Base-by-base conservation (phyloP, 495 filamentous ascomycete species). In the Xylaria sp. region DNA sequence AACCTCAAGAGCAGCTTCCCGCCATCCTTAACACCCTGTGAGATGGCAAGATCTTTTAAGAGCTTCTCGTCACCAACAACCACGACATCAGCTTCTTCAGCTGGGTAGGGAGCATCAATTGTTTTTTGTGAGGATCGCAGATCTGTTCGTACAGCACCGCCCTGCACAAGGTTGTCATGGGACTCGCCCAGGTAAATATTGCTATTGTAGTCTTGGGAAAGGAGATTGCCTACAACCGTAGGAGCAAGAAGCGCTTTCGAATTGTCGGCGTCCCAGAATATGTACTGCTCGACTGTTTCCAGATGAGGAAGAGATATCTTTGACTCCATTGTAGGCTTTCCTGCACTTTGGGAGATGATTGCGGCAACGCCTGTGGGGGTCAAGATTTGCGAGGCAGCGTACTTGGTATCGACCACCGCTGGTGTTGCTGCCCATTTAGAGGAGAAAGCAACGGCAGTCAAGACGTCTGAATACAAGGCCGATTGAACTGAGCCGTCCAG, bases 211-310 rank as follows among this genome's bases (percentile, higher is more conserved):
- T 96, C 92, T 55, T 84, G 83, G 12, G 94, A 91, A 43, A 98
- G 84, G 5, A 96, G 83, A 73, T 89, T 89, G 50, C 91, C 90
- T 37, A 98, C 79, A 46, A 86, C 86, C 26, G 86, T 77, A 11
- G 93, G 88, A 33, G 93, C 90, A 61, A 85, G 84, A 52, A 83
- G 85, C 43, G 90, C 88, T 1, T 81, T 79, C 31, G 93, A 95
- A 77, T 88, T 88, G 72, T 97, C 96, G 21, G 92, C 80, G 78
- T 98, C 93, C 96, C 95, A 99, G 86, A 99, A 97, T 26, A 90
- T 88, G 84, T 94, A 99, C 76, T 98, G 92, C 76, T 93, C 85
- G 35, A 91, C 88, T 41, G 80, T 76, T 33, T 85, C 81, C 24
- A 82, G 76, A 70, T 85, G 85, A 59, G 84, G 80, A 50, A 89